A percentile compares a stretch with the other conserved stretches of the same genome.
Conservation (phyloP, 1,139 yeast species). For the Kurtzmaniella natalensis region DNA sequence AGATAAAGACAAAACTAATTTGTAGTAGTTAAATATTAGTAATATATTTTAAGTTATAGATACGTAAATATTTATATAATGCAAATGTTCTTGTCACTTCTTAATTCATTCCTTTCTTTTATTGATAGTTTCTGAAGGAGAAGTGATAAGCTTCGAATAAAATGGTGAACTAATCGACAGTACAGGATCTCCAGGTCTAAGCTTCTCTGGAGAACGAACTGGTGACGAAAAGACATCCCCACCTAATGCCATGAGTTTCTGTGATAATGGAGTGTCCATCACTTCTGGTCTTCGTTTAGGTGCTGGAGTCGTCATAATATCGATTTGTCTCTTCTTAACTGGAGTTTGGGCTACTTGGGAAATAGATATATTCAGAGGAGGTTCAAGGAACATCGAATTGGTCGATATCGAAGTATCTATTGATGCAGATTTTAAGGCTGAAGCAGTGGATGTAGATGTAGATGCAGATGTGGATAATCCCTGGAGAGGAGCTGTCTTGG, state of each 20-base stretch:
- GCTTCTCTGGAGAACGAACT: conserved; percentile 8
- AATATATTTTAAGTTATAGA: too few relatives aligned
- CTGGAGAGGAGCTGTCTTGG: conserved; percentile 1
- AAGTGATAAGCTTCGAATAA: conserved; percentile 12
- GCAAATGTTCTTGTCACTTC: too few relatives aligned
- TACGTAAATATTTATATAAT: too few relatives aligned
- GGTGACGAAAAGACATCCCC: conserved; percentile 4
- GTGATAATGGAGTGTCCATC: conserved; percentile 15
- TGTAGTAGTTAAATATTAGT: too few relatives aligned
- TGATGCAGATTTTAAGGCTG: conserved; percentile 5
- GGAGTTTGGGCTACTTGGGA: conserved; percentile 31
- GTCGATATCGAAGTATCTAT: background rate
- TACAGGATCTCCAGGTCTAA: conserved; percentile 35
- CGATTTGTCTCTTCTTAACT: conserved; percentile 9
- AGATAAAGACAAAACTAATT: too few relatives aligned
- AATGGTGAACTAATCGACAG: conserved; percentile 30
- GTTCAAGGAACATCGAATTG: background rate
- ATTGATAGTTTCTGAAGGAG: too few relatives aligned
- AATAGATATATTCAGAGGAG: conserved; percentile 10
- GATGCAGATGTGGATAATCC: background rate
- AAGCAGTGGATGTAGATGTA: conserved; percentile 3
- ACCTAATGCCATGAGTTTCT: conserved; percentile 8
- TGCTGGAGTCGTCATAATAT: conserved; percentile 7
- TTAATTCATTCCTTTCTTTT: too few relatives aligned
- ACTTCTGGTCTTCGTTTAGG: conserved; percentile 7